Base-by-base conservation (phyloP, 345 rosid genomes). In the Erysimum cheiranthoides region DNA sequence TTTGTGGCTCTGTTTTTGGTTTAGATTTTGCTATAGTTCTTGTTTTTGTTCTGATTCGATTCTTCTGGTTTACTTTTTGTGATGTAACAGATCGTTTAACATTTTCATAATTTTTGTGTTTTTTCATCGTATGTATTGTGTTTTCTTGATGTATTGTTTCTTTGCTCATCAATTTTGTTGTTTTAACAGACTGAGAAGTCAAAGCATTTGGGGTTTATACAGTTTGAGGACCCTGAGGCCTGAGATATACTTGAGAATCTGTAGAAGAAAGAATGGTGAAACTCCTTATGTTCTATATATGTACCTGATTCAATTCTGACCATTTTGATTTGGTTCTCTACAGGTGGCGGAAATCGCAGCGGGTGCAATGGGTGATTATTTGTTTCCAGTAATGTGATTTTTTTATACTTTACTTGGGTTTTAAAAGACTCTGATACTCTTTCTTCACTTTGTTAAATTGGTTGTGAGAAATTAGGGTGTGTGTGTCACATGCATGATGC, bases 331-430 rank as follows among this genome's bases (percentile, higher is more conserved):
- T 27, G n/a, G 31, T 68, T 46, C 14, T 68, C 13, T 84, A 74
- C 76, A 95, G 97, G 98, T 92, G 68, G 98, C 98, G 0, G 94
- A 87, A 59, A 87, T 95, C 59, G 99, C 93, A 14, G 97, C 99
- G 31, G 98, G 90, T 56, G 85, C 88, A 34, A 92, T 95, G 99
- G 83, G 89, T 79, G 80, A 90, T 62, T 90, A 95, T 78, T 81
- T 92, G 72, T 78, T n/a, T n/a, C n/a, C n/a, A n/a, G n/a, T n/a
- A n/a, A 21, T 45, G 36, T 30, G 8, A 30, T 25, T 40, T 34
- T 14, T 56, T 10, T 54, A 11, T 18, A 8, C 4, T n/a, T n/a
- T 27, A 5, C 8, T 3, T 54, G 5, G 11, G 12, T 31, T 56
- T 53, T 17, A 3, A 30, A 6, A 6, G 59, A 28, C 59, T 31